Evolutionary conservation across 441 rosid genomes (phyloP), one percentile per base, ranked within the genome.

Genomic region (Euphorbia celastroides): DNA sequence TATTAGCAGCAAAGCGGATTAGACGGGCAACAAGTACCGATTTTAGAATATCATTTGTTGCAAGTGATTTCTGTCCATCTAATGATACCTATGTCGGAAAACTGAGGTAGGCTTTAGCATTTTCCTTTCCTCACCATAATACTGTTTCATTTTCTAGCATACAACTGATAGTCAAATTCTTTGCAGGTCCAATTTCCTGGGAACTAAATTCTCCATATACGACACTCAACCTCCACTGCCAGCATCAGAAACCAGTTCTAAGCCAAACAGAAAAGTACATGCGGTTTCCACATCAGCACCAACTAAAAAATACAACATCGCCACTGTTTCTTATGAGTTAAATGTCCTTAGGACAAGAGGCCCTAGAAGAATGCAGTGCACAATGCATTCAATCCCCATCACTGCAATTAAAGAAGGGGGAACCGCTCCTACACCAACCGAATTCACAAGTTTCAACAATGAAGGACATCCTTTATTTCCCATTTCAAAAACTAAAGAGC

Each of bases 331-430:
- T 64, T 90, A 88, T 42, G 94, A 93, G 81, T 87, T 93, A 60
- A 93, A 90, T 64, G 85, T 90, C 13, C 86, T 93, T 9, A 88
- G 93, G 32, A 87, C 94, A 22, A 77, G 96, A 78, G 97, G 98
- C 60, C 98, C 98, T 19, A 86, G 98, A 80, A 88, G 92, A 78
- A 88, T 90, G 97, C 87, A 78, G 48, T 88, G 97, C 78, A 70
- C 80, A 28, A 77, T 93, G 82, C 81, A 76, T 32, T 79, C 88
- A 3, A 80, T 88, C 63, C 94, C 97, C 0, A n/a, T 78, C 44
- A 80, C 94, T 13, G 74, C 97, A 0, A 78, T 90, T 81, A 86
- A 87, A 71, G 92, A 81, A 82, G 94, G 90, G 2, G 88, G 94
- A 5, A 69, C 68, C 58, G 79, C 82, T 13, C 86, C 84, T 25